Evolutionary conservation across 176 grass and related monocot species (phyloP).

Genomic region (Juncus inflexus): DNA sequence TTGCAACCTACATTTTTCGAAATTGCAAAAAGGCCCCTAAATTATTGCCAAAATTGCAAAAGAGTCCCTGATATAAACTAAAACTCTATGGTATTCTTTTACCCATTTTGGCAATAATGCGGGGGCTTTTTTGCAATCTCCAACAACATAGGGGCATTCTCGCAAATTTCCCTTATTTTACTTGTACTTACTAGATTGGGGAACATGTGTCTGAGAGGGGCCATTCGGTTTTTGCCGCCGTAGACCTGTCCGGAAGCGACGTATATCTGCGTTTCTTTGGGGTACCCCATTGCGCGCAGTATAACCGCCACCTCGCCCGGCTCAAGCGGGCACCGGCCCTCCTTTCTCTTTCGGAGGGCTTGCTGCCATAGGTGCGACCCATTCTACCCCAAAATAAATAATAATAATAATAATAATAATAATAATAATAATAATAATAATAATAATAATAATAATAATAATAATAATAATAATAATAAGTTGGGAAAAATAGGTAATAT

Average conservation of each 20-base stretch:
- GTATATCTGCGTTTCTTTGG: constrained; percentile 92
- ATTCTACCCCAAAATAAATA: constrained; percentile 52
- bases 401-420: not conserved
- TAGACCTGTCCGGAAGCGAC: constrained; percentile 97
- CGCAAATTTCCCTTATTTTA: not conserved
- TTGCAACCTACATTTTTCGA: no score
- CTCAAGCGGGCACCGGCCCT: constrained; percentile 91
- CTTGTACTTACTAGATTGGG: constrained; percentile 63
- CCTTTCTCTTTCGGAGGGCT: constrained; percentile 93
- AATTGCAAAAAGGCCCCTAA: no score
- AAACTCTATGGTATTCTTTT: no score
- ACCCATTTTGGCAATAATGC: no score
- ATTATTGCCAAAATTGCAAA: no score
- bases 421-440: no score
- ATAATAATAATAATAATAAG: no score
- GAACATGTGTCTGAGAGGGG: constrained; percentile 91
- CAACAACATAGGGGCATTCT: not conserved
- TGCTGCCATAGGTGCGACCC: constrained; percentile 85
- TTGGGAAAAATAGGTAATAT: no score
- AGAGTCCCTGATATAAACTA: no score
- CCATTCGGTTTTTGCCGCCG: constrained; percentile 83
- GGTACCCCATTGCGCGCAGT: constrained; percentile 83
- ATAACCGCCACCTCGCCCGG: constrained; percentile 91
- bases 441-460: no score
- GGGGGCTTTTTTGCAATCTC: not conserved